phyloP scores from a whole-genome alignment of 2,329 filamentous ascomycete genomes.

The Cladosporium oxysporum region DNA sequence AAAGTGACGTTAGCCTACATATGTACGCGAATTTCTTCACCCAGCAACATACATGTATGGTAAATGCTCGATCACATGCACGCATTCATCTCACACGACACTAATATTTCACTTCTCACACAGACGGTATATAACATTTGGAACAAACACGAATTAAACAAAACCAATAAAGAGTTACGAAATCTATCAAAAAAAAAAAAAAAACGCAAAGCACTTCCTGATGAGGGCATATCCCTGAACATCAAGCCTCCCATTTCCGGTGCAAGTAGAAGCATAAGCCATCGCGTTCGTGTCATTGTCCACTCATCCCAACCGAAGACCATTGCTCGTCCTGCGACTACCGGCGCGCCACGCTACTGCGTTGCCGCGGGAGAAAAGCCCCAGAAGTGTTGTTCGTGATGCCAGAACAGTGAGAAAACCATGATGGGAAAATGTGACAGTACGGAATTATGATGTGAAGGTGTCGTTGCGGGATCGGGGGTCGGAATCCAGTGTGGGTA shows the following conservation, averaged over 20 bases:
- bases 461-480: slow-evolving; percentile 12
- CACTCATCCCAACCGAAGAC: slow-evolving; percentile 6
- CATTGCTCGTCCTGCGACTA: slow-evolving; percentile 4
- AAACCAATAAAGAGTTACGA: slow-evolving; percentile 8
- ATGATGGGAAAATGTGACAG: slow-evolving; percentile 11
- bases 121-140: background rate
- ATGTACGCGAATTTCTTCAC: background rate
- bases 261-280: slow-evolving; percentile 6
- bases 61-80: background rate
- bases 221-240: slow-evolving; percentile 16
- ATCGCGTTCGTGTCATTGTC: slow-evolving; percentile 12
- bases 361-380: slow-evolving; percentile 9
- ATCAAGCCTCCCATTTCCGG: slow-evolving; percentile 13
- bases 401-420: slow-evolving; percentile 5
- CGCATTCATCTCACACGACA: background rate
- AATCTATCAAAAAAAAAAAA: slow-evolving; percentile 8
- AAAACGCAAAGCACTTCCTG: slow-evolving; percentile 1
- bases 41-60: background rate
- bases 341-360: slow-evolving; percentile 7
- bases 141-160: background rate
- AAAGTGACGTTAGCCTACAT: background rate
- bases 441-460: slow-evolving; percentile 18
- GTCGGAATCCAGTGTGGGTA: slow-evolving; percentile 16
- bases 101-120: background rate
- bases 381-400: slow-evolving; percentile 6